These are phyloP conservation scores for Trichoderma sp. DNA, from an alignment of 2,329 filamentous ascomycete species.

Conservation along the genomic window DNA sequence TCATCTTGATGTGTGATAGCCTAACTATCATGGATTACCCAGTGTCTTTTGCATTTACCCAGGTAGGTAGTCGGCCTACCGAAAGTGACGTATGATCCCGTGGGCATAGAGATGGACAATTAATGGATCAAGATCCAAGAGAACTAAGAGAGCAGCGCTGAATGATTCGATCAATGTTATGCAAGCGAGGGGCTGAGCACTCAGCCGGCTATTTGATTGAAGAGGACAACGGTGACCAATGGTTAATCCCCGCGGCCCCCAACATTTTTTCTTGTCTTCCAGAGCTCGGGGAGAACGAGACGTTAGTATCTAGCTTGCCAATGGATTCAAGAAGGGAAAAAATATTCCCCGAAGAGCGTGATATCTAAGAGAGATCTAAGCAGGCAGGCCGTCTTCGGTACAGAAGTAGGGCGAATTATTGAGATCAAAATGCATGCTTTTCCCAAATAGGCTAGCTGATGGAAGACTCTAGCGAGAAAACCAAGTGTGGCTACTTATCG, in stretches of 20 bases:
- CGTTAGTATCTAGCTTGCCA: neutral
- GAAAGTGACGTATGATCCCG: neutral
- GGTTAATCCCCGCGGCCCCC: neutral
- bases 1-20: neutral
- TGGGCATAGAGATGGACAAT: neutral
- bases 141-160: neutral
- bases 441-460: constrained; percentile 11
- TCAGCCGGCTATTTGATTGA: neutral
- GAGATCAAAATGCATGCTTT: neutral
- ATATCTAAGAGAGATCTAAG: neutral
- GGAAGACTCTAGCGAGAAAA: neutral
- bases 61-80: neutral
- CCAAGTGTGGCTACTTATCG: neutral
- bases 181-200: neutral
- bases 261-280: neutral
- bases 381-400: neutral
- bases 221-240: neutral
- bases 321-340: neutral
- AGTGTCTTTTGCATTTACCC: neutral
- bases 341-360: neutral
- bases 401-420: neutral
- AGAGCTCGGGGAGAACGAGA: neutral
- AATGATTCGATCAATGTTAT: neutral
- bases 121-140: neutral
- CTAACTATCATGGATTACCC: neutral